Evolutionary conservation across 2,329 filamentous ascomycete genomes (phyloP).

Genomic region (Colletotrichum sp.): DNA sequence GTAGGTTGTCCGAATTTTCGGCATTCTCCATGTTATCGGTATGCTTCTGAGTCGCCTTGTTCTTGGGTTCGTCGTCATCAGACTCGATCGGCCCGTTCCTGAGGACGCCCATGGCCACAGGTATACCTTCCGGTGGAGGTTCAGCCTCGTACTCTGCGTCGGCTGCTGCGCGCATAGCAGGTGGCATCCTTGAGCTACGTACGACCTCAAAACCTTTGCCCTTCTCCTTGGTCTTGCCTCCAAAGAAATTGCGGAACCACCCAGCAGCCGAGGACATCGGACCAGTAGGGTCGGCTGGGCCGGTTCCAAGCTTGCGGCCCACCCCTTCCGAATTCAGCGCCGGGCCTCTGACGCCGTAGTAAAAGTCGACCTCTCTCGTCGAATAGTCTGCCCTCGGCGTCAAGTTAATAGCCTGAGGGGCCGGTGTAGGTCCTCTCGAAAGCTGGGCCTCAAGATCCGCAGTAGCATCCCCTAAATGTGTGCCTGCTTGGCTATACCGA

Average conservation of each 20-base stretch:
- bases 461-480: conserved; percentile 37
- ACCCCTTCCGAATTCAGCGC: conserved; percentile 83
- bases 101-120: conserved; percentile 66
- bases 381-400: conserved; percentile 81
- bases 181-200: conserved; percentile 84
- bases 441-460: conserved; percentile 45
- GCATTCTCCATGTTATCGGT: conserved; percentile 8
- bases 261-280: conserved; percentile 88
- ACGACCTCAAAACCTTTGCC: conserved; percentile 98
- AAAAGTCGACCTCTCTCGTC: conserved; percentile 94
- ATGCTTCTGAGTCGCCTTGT: conserved; percentile 28
- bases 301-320: conserved; percentile 87
- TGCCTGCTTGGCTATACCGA: conserved; percentile 40
- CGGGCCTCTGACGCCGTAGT: conserved; percentile 90
- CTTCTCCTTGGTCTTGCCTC: conserved; percentile 90
- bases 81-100: conserved; percentile 68
- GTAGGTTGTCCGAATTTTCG: conserved; percentile 36
- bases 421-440: conserved; percentile 49
- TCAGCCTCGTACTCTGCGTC: conserved; percentile 65
- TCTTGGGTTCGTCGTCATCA: conserved; percentile 56
- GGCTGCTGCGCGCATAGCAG: conserved; percentile 67
- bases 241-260: conserved; percentile 83
- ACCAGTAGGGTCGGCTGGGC: conserved; percentile 91
- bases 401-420: conserved; percentile 46
- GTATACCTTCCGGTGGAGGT: conserved; percentile 69